Base-by-base conservation (phyloP, 1,139 yeast species). In the Taiozyma onychis region DNA sequence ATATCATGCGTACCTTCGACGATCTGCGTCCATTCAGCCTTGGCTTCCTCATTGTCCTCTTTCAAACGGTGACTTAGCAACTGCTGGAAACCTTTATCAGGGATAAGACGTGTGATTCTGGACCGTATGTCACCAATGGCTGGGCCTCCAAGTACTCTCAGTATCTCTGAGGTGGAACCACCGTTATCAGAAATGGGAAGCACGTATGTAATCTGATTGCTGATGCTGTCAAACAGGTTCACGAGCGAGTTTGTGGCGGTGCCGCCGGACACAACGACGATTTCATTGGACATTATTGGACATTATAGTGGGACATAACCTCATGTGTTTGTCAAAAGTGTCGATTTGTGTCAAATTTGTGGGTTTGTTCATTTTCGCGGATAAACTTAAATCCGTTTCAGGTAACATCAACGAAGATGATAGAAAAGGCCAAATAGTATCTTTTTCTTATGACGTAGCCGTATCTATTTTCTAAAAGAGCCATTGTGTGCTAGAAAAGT, bases 121-220 rank as follows among this genome's bases (percentile, higher is more conserved):
- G 97, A 88, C 46, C 98, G 70, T 6, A 91, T 76, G 63, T 91
- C 98, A 2, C 98, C 98, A 51, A 91, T 88, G 0, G 97, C 97
- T 1, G 97, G 96, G 0, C 97, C 97, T 1, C 97, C 97, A 22
- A 91, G 75, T 2, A 90, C 90, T 16, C 97, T 71, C n/a, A 90
- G 76, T 37, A 91, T 77, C 67, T 91, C 98, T 30, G 95, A 85
- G 0, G 97, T 89, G 1, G 97, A 89, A 1, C 97, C 98, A 26
- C 98, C 98, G 64, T 91, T 91, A 65, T 91, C 98, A 50, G 89
- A 84, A 13, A 91, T 81, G 0, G 98, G 98, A 41, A 91, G 70
- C 2, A 90, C 74, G 58, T 86, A 90, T 1, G 85, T 72, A 14
- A 86, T 71, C 18, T 67, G 64, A 3, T 65, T 60, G 0, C 81